phyloP scores from a whole-genome alignment of 106 monocot genomes.

The Vanilla planifolia region DNA sequence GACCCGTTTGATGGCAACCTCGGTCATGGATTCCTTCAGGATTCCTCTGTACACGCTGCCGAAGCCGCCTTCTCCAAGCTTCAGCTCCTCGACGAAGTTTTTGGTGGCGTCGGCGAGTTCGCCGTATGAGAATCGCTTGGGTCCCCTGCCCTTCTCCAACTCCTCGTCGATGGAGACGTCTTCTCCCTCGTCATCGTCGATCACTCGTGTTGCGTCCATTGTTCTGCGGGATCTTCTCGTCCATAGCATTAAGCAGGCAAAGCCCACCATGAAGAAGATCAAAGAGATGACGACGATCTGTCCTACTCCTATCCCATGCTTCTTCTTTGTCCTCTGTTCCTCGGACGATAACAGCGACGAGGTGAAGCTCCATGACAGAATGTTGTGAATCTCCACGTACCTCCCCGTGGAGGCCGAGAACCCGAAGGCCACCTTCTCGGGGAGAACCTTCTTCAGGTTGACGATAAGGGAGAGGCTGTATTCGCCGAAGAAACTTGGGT shows the following conservation, averaged over 20 bases:
- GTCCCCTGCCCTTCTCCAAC: constrained; percentile 33
- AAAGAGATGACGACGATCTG: neutral
- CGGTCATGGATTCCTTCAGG: constrained; percentile 11
- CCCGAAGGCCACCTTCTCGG: constrained; percentile 45
- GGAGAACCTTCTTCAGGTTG: constrained; percentile 34
- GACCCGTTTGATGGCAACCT: constrained; percentile 55
- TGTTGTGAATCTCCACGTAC: constrained; percentile 31
- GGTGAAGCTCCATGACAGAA: constrained; percentile 56
- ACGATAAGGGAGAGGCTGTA: constrained; percentile 23
- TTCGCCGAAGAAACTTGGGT: constrained; percentile 5
- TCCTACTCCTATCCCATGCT: neutral
- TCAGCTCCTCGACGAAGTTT: constrained; percentile 36
- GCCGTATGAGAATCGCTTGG: constrained; percentile 26
- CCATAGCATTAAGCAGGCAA: constrained; percentile 11
- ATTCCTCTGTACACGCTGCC: constrained; percentile 45
- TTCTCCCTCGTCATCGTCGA: constrained; percentile 13
- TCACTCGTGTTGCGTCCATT: constrained; percentile 5
- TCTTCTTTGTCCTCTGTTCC: constrained; percentile 5
- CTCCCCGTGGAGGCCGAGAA: constrained; percentile 61
- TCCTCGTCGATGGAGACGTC: constrained; percentile 21
- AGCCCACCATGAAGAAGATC: neutral
- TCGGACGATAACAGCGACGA: constrained; percentile 13
- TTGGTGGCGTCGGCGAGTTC: constrained; percentile 37
- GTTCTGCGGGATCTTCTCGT: neutral
- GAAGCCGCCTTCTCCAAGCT: constrained; percentile 64